These are phyloP conservation scores for Fusarium pseudograminearum DNA, from an alignment of 2,329 filamentous ascomycete genomes.

Conservation along the genomic window DNA sequence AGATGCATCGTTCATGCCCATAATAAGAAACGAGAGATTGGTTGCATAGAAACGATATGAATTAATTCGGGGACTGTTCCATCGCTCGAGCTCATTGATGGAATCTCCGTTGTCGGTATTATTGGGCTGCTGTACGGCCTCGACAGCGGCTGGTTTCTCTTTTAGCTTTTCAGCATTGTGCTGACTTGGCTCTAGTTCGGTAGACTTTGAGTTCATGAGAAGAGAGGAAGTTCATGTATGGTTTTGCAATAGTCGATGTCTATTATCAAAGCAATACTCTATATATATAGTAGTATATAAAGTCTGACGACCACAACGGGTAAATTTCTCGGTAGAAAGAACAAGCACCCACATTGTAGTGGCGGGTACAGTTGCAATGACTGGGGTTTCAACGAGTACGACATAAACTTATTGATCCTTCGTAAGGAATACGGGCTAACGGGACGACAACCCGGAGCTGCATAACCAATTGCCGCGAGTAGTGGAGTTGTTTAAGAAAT, in stretches of 20 bases:
- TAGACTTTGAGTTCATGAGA: constrained; percentile 1
- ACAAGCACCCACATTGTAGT: not conserved
- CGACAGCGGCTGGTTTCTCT: constrained; percentile 14
- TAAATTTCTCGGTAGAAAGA: constrained; percentile 29
- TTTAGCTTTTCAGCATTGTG: constrained; percentile 18
- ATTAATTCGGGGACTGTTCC: constrained; percentile 73
- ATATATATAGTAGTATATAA: not conserved
- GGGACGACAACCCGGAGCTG: constrained; percentile 3
- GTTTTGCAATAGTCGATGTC: not conserved
- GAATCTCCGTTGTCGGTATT: constrained; percentile 20
- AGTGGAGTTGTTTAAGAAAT: not conserved
- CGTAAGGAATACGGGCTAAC: not conserved
- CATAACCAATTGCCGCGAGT: not conserved
- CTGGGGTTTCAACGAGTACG: not conserved
- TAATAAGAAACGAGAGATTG: constrained; percentile 71
- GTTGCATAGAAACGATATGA: constrained; percentile 68
- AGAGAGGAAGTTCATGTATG: not conserved
- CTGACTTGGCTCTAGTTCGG: constrained; percentile 1
- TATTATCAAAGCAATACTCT: not conserved
- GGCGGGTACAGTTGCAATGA: not conserved
- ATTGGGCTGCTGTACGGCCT: constrained; percentile 13
- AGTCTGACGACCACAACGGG: not conserved
- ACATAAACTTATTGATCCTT: not conserved
- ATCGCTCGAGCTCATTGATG: constrained; percentile 58
- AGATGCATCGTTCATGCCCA: constrained; percentile 77